A percentile compares a stretch with the other conserved stretches of the same genome.
phyloP scores from a whole-genome alignment of 2,329 filamentous ascomycete genomes.

The Clarireedia monteithiana region DNA sequence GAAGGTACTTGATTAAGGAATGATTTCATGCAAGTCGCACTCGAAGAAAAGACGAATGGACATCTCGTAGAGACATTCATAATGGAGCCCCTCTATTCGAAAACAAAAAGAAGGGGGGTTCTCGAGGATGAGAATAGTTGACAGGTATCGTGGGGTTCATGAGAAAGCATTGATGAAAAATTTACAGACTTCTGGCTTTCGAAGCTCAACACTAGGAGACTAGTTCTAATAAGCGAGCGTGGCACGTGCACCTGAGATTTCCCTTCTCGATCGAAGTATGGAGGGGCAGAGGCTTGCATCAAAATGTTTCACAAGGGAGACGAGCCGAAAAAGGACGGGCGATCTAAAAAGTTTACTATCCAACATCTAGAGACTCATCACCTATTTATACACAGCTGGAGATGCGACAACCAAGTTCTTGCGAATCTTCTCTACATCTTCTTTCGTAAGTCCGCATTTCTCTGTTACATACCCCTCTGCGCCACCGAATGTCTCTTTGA shows the following conservation, averaged over 20 bases:
- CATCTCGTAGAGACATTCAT: constrained; percentile 27
- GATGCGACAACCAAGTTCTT: constrained; percentile 38
- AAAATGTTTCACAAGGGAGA: not conserved
- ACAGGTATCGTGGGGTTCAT: constrained; percentile 6
- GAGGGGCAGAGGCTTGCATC: not conserved
- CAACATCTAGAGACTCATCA: too few species aligned
- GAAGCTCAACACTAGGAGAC: not conserved
- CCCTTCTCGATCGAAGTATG: not conserved
- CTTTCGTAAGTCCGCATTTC: constrained; percentile 48
- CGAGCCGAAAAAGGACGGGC: not conserved
- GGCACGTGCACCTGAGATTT: not conserved
- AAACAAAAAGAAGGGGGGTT: not conserved
- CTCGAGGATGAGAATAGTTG: not conserved
- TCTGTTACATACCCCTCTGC: constrained; percentile 55
- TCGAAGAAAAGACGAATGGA: constrained; percentile 14
- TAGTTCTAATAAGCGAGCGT: not conserved
- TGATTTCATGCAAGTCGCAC: constrained; percentile 18
- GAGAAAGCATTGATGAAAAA: not conserved
- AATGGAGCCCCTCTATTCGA: constrained; percentile 3
- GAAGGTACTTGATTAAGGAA: constrained; percentile 17
- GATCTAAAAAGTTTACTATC: not conserved
- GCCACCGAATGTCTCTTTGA: constrained; percentile 53
- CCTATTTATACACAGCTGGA: constrained; percentile 11
- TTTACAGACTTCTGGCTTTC: not conserved
- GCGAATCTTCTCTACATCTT: constrained; percentile 45